A percentile compares a stretch with the other conserved stretches of the same genome.
These are phyloP conservation scores for Wickerhamomyces silvicola DNA, from an alignment of 805 yeast genomes.

Conservation along the genomic window DNA sequence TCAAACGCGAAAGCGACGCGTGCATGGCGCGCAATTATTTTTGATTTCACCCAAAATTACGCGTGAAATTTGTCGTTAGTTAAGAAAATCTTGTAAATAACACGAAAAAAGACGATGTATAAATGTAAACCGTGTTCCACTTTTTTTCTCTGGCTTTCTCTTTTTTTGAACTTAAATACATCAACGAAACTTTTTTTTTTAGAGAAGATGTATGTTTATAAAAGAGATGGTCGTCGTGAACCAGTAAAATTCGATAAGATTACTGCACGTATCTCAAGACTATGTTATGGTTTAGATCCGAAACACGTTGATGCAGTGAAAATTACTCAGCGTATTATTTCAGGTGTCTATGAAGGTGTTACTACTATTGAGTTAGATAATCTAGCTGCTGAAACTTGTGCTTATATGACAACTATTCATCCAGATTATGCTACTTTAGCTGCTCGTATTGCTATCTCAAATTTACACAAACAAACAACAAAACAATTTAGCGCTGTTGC, in stretches of 20 bases:
- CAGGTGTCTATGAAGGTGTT: constrained; percentile 97
- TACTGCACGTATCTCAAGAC: constrained; percentile 89
- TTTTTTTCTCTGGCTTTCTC: neutral
- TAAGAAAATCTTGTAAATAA: constrained; percentile 1
- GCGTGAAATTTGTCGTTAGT: no score
- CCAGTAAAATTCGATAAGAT: constrained; percentile 94
- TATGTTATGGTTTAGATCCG: constrained; percentile 91
- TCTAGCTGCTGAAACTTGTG: constrained; percentile 94
- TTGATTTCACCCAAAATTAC: neutral
- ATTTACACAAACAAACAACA: constrained; percentile 90
- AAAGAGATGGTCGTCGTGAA: constrained; percentile 92
- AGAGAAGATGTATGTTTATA: constrained; percentile 69
- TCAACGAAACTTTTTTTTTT: neutral
- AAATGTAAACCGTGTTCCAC: constrained; percentile 7
- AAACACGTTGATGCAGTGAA: constrained; percentile 91
- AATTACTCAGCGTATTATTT: constrained; percentile 90
- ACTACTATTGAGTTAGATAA: constrained; percentile 83
- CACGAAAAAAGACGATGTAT: neutral
- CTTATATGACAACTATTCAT: constrained; percentile 93
- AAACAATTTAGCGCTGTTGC: constrained; percentile 77
- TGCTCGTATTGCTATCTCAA: constrained; percentile 92
- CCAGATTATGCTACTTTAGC: constrained; percentile 97
- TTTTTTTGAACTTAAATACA: neutral
- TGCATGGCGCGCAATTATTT: neutral
- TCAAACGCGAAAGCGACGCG: neutral